Percentiles rank a stretch among this genome's conserved stretches.
These are phyloP conservation scores for Sporormia fimetaria DNA, from an alignment of 495 filamentous ascomycete species.

Conservation along the genomic window DNA sequence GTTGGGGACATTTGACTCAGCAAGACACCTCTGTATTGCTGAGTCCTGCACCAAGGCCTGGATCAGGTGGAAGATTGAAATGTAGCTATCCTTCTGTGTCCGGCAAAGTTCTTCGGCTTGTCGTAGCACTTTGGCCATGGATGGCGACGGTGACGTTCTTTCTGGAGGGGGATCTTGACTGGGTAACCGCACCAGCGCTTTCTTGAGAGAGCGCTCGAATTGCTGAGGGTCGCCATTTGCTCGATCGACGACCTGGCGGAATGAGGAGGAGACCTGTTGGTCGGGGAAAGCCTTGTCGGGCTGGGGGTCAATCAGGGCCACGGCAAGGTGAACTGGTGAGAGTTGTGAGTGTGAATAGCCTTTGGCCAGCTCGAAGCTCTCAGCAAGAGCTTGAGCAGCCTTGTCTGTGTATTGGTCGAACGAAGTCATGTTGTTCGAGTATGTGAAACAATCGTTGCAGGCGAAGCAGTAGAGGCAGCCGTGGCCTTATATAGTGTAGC, in stretches of 20 bases:
- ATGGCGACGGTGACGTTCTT: constrained; percentile 63
- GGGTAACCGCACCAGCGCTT: constrained; percentile 75
- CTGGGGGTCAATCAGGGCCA: constrained; percentile 74
- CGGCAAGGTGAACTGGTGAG: constrained; percentile 75
- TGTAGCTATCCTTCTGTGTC: constrained; percentile 88
- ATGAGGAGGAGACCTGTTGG: constrained; percentile 52
- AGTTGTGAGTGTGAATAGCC: constrained; percentile 86
- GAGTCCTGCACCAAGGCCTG: constrained; percentile 68
- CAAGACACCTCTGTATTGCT: constrained; percentile 57
- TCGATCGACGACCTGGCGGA: constrained; percentile 86
- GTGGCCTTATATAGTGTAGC: too few species aligned
- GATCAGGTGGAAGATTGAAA: constrained; percentile 91
- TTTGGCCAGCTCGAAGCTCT: constrained; percentile 70
- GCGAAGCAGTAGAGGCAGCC: too few species aligned
- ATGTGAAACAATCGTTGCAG: background rate
- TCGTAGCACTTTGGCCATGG: constrained; percentile 69
- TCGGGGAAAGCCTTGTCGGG: constrained; percentile 59
- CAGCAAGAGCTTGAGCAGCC: constrained; percentile 75
- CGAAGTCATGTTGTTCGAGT: constrained; percentile 31
- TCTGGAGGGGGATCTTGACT: constrained; percentile 94
- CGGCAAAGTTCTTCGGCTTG: constrained; percentile 83
- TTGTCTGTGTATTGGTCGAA: constrained; percentile 81
- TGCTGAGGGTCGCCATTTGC: constrained; percentile 85
- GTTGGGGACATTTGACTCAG: constrained; percentile 85
- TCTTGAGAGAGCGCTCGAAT: constrained; percentile 81